Percentiles rank a stretch among this genome's conserved stretches.
phyloP scores from a whole-genome alignment of 202 grass and related monocot species.

The Carex arenaria region DNA sequence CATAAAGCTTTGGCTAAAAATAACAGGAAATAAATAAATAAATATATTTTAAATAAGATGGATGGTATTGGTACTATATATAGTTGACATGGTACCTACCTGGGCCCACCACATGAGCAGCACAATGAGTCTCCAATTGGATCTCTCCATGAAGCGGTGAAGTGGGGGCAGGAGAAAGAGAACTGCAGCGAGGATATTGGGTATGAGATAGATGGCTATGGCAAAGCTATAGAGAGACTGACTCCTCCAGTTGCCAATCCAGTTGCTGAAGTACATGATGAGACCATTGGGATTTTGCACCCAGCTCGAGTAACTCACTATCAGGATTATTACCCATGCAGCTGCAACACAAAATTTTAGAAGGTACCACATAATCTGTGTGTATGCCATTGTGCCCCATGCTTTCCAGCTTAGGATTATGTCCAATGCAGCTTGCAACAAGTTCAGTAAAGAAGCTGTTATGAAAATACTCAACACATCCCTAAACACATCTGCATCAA shows the following conservation, averaged over 20 bases:
- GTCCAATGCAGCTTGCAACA: slow-evolving; percentile 86
- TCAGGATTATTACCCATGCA: slow-evolving; percentile 91
- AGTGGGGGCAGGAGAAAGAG: slow-evolving; percentile 80
- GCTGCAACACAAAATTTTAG: slow-evolving; percentile 76
- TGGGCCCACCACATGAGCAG: slow-evolving; percentile 96
- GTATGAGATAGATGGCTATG: slow-evolving; percentile 83
- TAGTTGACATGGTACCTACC: slow-evolving; percentile 4
- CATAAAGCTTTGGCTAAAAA: slow-evolving; percentile 82
- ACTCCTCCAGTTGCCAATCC: slow-evolving; percentile 40
- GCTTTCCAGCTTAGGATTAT: slow-evolving; percentile 88
- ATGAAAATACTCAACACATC: slow-evolving; percentile 91
- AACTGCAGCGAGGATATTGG: slow-evolving; percentile 77
- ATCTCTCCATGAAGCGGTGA: slow-evolving; percentile 49
- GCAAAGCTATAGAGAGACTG: slow-evolving; percentile 83
- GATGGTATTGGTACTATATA: too few relatives aligned
- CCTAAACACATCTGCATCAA: slow-evolving; percentile 69
- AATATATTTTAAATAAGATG: background rate
- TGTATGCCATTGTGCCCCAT: slow-evolving; percentile 71
- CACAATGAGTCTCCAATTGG: slow-evolving; percentile 54
- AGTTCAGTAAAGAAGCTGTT: slow-evolving; percentile 84
- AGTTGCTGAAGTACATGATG: slow-evolving; percentile 53
- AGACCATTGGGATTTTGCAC: slow-evolving; percentile 82
- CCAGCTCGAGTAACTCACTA: slow-evolving; percentile 52
- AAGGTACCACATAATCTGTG: slow-evolving; percentile 57
- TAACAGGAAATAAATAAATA: background rate